Evolutionary conservation across 768 basidiomycete genomes (phyloP).

Genomic region (Tylopilus sp.): DNA sequence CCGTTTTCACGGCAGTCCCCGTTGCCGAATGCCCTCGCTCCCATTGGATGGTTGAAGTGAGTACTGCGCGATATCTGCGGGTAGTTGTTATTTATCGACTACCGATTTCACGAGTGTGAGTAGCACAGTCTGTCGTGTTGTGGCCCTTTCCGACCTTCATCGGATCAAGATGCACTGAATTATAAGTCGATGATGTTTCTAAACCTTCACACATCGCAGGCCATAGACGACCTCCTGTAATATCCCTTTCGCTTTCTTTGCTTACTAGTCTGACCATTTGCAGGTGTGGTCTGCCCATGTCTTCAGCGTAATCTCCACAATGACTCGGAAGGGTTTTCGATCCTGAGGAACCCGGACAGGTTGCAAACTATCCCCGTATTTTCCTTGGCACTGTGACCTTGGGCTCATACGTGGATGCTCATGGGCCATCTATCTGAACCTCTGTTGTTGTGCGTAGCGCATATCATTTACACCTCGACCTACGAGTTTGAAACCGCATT

Average conservation of each 20-base stretch:
- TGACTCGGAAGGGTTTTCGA: too few species aligned
- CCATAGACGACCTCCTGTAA: slow-evolving; percentile 4
- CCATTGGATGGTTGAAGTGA: too few species aligned
- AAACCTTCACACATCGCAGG: not conserved
- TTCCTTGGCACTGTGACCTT: too few species aligned
- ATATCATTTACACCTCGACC: not conserved
- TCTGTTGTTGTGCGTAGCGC: slow-evolving; percentile 4
- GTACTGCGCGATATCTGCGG: too few species aligned
- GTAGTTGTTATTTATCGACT: too few species aligned
- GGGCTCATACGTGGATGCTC: slow-evolving; percentile 3
- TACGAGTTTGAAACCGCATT: not conserved
- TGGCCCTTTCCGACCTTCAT: too few species aligned
- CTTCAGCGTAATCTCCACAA: too few species aligned
- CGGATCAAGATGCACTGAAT: too few species aligned
- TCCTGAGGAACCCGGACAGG: too few species aligned
- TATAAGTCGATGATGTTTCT: not conserved
- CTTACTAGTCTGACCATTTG: not conserved
- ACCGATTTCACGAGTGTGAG: too few species aligned
- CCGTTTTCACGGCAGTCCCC: slow-evolving; percentile 10
- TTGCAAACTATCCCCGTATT: too few species aligned
- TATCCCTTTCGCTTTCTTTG: not conserved
- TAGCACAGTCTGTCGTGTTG: too few species aligned
- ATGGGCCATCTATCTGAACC: slow-evolving; percentile 10
- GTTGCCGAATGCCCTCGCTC: not conserved
- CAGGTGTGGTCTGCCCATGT: not conserved